These are phyloP conservation scores for Kockiozyma suomiensis DNA, from an alignment of 805 yeast genomes.

Conservation along the genomic window DNA sequence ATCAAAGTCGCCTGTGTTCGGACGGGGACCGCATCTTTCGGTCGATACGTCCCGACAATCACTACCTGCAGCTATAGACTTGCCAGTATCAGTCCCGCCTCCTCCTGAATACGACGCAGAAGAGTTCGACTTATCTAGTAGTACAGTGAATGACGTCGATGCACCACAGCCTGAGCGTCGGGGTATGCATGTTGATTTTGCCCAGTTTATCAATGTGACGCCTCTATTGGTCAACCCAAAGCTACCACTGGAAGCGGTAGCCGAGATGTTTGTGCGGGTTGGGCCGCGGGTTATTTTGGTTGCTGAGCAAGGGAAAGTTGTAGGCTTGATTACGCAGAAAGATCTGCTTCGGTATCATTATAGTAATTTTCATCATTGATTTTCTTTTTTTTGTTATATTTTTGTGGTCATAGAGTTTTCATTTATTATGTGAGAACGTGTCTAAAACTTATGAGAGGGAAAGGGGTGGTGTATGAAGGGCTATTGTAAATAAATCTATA, in stretches of 20 bases:
- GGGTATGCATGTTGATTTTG: constrained; percentile 23
- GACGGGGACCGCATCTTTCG: neutral
- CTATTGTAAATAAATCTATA: neutral
- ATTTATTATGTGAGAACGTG: neutral
- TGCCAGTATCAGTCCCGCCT: neutral
- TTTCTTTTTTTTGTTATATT: neutral
- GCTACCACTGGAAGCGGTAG: constrained; percentile 60
- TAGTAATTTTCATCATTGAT: neutral
- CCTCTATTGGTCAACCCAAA: constrained; percentile 62
- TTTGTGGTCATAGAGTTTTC: neutral
- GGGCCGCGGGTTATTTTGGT: constrained; percentile 80
- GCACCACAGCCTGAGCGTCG: neutral
- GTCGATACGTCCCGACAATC: neutral
- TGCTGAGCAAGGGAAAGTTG: constrained; percentile 58
- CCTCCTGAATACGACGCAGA: neutral
- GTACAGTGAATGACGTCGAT: neutral
- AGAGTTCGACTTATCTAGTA: neutral
- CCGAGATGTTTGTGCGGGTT: constrained; percentile 70
- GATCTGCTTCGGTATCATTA: constrained; percentile 64
- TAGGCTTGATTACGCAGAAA: constrained; percentile 82
- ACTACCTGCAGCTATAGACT: neutral
- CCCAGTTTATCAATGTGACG: constrained; percentile 51
- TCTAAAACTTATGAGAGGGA: no score
- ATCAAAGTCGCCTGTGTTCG: neutral
- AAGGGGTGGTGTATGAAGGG: no score